phyloP scores from a whole-genome alignment of 169 alveolate species.

The Cyclospora cayetanensis region DNA sequence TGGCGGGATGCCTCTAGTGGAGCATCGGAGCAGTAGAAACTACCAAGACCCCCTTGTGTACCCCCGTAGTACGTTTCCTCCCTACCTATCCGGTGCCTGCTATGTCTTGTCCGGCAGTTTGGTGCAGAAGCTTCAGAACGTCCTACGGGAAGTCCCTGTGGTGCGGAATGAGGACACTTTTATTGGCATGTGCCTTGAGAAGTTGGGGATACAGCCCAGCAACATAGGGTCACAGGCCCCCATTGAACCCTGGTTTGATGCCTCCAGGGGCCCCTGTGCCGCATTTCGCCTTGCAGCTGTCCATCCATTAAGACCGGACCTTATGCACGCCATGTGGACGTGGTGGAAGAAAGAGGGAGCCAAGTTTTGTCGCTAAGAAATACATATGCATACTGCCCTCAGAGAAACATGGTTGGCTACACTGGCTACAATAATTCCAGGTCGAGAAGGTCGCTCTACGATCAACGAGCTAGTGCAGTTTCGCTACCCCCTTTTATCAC shows the following conservation, averaged over 20 bases:
- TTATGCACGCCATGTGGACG: constrained; percentile 30
- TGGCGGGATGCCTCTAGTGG: constrained; percentile 26
- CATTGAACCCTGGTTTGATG: constrained; percentile 48
- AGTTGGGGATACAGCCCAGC: constrained; percentile 25
- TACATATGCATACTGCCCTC: too few relatives aligned
- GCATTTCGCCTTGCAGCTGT: constrained; percentile 55
- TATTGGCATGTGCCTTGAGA: constrained; percentile 31
- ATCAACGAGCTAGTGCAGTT: too few relatives aligned
- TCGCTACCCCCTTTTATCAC: too few relatives aligned
- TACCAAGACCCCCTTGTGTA: constrained; percentile 55
- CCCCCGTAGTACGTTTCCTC: constrained; percentile 35
- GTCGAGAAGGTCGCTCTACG: too few relatives aligned
- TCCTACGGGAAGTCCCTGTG: constrained; percentile 28
- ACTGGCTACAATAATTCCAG: too few relatives aligned
- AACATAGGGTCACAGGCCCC: constrained; percentile 14
- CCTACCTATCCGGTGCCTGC: constrained; percentile 59
- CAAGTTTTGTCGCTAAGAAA: constrained; percentile 29
- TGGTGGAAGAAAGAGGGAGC: constrained; percentile 50
- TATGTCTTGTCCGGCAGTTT: constrained; percentile 29
- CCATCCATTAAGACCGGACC: constrained; percentile 30
- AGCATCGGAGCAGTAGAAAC: neutral
- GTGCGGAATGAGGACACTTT: constrained; percentile 56
- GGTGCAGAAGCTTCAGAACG: constrained; percentile 2
- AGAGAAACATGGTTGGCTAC: too few relatives aligned
- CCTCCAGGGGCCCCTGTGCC: constrained; percentile 61